These are phyloP conservation scores for Leucocoprinus sp. DNA, from an alignment of 768 basidiomycete species.

Conservation along the genomic window DNA sequence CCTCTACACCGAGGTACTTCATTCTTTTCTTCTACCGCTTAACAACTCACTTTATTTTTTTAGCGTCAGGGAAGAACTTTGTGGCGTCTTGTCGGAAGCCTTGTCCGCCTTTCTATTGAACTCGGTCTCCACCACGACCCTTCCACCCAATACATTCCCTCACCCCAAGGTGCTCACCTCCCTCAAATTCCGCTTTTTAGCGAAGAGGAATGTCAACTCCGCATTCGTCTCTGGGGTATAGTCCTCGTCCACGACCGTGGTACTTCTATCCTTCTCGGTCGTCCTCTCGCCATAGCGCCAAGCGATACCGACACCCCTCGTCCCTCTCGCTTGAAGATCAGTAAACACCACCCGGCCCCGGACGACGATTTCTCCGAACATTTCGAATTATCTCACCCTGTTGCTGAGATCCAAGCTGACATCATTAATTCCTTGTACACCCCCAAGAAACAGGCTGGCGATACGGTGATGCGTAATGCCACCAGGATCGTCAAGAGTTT, in stretches of 20 bases:
- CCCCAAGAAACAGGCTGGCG: constrained; percentile 61
- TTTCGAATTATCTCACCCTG: constrained; percentile 65
- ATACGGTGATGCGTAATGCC: constrained; percentile 68
- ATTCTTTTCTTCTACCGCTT: background rate
- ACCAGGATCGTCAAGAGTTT: constrained; percentile 74
- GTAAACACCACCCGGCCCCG: constrained; percentile 34
- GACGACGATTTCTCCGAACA: constrained; percentile 71
- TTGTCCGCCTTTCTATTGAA: constrained; percentile 77
- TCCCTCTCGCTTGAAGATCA: constrained; percentile 39
- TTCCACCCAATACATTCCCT: constrained; percentile 43
- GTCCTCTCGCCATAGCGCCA: constrained; percentile 75
- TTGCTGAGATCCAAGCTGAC: constrained; percentile 82
- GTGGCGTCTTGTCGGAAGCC: constrained; percentile 81
- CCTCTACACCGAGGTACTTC: constrained; percentile 73
- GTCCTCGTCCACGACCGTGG: constrained; percentile 84
- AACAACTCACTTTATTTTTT: constrained; percentile 10
- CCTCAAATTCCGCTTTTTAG: constrained; percentile 39
- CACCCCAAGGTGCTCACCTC: constrained; percentile 18
- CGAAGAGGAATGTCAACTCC: constrained; percentile 68
- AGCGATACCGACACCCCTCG: constrained; percentile 78
- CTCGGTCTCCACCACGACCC: constrained; percentile 85
- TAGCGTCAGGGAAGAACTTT: constrained; percentile 85
- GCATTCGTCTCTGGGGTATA: constrained; percentile 79
- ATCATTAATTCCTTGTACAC: constrained; percentile 82
- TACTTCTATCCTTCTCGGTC: constrained; percentile 79